phyloP scores from a whole-genome alignment of 1,139 yeast species.

The Hyphopichia khmerensis region DNA sequence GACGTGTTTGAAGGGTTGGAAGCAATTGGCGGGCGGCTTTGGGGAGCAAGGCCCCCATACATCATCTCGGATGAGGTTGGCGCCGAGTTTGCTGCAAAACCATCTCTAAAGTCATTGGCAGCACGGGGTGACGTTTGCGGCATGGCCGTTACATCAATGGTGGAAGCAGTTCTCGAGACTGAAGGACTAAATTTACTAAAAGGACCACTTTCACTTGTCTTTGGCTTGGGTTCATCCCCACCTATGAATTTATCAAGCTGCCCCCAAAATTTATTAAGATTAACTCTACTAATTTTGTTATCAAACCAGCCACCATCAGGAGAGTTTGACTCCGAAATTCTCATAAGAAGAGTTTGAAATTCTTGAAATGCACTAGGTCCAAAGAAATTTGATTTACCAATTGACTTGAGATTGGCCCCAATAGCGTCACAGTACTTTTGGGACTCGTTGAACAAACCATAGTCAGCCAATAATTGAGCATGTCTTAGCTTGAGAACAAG shows the following conservation, averaged over 20 bases:
- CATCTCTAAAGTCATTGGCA: not conserved
- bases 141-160: slow-evolving; percentile 37
- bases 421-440: slow-evolving; percentile 60
- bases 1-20: slow-evolving; percentile 5
- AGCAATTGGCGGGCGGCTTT: not conserved
- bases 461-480: slow-evolving; percentile 64
- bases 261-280: slow-evolving; percentile 84
- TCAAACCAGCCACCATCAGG: slow-evolving; percentile 59
- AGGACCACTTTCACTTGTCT: slow-evolving; percentile 50
- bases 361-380: slow-evolving; percentile 33
- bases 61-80: not conserved
- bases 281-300: slow-evolving; percentile 67
- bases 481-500: slow-evolving; percentile 57
- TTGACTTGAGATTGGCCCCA: slow-evolving; percentile 39
- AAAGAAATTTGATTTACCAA: slow-evolving; percentile 38
- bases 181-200: slow-evolving; percentile 75
- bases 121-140: slow-evolving; percentile 7
- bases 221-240: slow-evolving; percentile 63
- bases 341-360: slow-evolving; percentile 39
- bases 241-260: slow-evolving; percentile 88
- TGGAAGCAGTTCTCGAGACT: slow-evolving; percentile 54
- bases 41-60: not conserved
- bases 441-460: slow-evolving; percentile 56
- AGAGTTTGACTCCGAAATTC: slow-evolving; percentile 45
- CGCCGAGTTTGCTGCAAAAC: not conserved